phyloP scores from a whole-genome alignment of 768 basidiomycete species.

The Paxillus rubicundulus region DNA sequence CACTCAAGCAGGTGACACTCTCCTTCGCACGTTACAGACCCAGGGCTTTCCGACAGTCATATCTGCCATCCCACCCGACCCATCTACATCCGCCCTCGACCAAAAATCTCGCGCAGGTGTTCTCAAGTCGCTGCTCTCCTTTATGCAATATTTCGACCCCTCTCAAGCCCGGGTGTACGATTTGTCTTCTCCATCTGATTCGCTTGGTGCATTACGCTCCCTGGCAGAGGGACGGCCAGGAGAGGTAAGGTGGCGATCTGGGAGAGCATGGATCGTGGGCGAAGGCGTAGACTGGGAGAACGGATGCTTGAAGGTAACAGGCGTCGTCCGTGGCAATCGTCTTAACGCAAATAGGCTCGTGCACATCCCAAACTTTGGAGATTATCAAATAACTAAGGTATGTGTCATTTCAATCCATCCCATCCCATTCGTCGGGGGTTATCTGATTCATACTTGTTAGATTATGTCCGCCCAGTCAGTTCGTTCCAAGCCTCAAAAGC shows the following conservation, averaged over 20 bases:
- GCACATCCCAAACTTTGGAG: slow-evolving; percentile 84
- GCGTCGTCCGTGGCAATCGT: slow-evolving; percentile 73
- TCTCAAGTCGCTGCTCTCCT: slow-evolving; percentile 87
- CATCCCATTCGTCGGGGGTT: background rate
- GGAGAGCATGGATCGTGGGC: slow-evolving; percentile 72
- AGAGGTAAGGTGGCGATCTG: slow-evolving; percentile 80
- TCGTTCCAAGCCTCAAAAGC: slow-evolving; percentile 33
- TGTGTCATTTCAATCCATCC: slow-evolving; percentile 14
- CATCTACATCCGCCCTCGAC: slow-evolving; percentile 45
- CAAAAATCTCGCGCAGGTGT: slow-evolving; percentile 63
- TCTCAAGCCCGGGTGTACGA: slow-evolving; percentile 75
- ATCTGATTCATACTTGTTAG: slow-evolving; percentile 37
- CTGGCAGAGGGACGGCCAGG: slow-evolving; percentile 83
- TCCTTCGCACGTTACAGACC: slow-evolving; percentile 83
- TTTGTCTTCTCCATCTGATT: slow-evolving; percentile 59
- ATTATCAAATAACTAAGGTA: slow-evolving; percentile 83
- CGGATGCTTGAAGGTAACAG: slow-evolving; percentile 71
- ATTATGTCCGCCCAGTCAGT: slow-evolving; percentile 62
- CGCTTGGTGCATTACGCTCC: slow-evolving; percentile 67
- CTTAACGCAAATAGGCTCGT: slow-evolving; percentile 83
- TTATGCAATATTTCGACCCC: slow-evolving; percentile 94
- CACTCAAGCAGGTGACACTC: slow-evolving; percentile 78
- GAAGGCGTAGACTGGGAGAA: slow-evolving; percentile 64
- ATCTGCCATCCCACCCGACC: slow-evolving; percentile 62
- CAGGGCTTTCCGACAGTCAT: slow-evolving; percentile 87